Base-by-base conservation (phyloP, 768 basidiomycete species). In the Brasilioporus rufonigricans region DNA sequence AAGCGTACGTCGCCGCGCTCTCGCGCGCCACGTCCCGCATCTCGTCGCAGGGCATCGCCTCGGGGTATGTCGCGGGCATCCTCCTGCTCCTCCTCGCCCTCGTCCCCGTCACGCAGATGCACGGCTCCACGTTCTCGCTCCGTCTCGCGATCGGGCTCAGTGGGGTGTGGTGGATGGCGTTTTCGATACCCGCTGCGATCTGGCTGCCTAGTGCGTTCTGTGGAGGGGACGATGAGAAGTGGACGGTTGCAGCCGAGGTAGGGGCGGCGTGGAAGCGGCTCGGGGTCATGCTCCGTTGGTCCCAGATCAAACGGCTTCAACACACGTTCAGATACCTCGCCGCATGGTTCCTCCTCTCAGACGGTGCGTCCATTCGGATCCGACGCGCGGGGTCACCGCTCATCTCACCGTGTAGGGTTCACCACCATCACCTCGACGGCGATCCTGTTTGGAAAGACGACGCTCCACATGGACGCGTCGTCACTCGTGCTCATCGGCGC, bases 271-370 rank as follows among this genome's bases (percentile, higher is more conserved):
- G 95, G 95, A 78, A 75, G 50, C 73, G 87, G 23, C 77, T 98
- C 0, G 85, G 82, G 0, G 75, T 73, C 31, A 93, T 93, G 88
- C 74, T 98, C 21, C 76, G 76, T 1, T 86, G 83, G 77, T 73
- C 72, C 9, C 86, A 96, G 65, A 83, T 95, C 38, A 80, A 80
- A 67, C 80, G 80, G 49, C 76, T 98, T 16, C 79, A 80, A 29
- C 87, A 93, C 64, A 93, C 94, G 1, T 98, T 95, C 76, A 80
- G 80, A 60, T 98, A 92, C 63, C 85, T 98, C 40, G 81, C 86
- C 6, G 93, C 96, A 0, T 98, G 95, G 94, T 95, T 97, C 68
- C 78, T 98, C 13, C 81, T 98, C 23, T 92, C 90, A 1, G 95
- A 98, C 63, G 91, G 93, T 90, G 49, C 41, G 81, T 70, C 29